Evolutionary conservation across 441 rosid species (phyloP).

Genomic region (Gossypium gossypioides): DNA sequence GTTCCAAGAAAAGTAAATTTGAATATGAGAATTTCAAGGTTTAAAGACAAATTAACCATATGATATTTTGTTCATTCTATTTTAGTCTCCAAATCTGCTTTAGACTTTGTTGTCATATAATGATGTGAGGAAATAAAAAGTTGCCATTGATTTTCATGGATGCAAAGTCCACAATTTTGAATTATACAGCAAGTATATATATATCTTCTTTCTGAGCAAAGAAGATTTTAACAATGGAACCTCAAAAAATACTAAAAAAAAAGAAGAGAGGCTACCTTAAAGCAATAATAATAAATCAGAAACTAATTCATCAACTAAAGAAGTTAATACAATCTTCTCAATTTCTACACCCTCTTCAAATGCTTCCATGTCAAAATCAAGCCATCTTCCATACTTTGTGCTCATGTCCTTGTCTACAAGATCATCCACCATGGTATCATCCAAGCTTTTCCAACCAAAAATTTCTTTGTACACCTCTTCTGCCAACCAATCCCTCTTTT

Average conservation of each 20-base stretch:
- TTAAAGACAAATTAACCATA: neutral
- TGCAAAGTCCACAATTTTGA: neutral
- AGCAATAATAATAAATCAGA: slow-evolving; percentile 37
- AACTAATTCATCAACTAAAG: slow-evolving; percentile 65
- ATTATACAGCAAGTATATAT: neutral
- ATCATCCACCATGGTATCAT: slow-evolving; percentile 66
- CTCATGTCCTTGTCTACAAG: slow-evolving; percentile 75
- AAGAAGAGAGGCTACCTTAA: neutral
- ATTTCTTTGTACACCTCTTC: slow-evolving; percentile 51
- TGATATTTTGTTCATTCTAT: neutral
- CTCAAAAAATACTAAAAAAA: neutral
- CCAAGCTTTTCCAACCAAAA: slow-evolving; percentile 38
- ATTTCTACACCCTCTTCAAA: slow-evolving; percentile 57
- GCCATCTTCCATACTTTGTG: slow-evolving; percentile 52
- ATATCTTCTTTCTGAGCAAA: neutral
- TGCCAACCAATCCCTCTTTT: slow-evolving; percentile 37
- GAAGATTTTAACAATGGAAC: neutral
- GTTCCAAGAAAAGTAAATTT: neutral
- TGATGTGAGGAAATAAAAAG: neutral
- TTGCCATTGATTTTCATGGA: neutral
- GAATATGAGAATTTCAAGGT: neutral
- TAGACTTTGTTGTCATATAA: neutral
- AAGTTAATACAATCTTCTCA: slow-evolving; percentile 48
- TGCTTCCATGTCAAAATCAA: slow-evolving; percentile 49
- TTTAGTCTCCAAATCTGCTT: neutral